Base-by-base conservation (phyloP, 371 early-diverging fungal species). In the Nematocida sp. region DNA sequence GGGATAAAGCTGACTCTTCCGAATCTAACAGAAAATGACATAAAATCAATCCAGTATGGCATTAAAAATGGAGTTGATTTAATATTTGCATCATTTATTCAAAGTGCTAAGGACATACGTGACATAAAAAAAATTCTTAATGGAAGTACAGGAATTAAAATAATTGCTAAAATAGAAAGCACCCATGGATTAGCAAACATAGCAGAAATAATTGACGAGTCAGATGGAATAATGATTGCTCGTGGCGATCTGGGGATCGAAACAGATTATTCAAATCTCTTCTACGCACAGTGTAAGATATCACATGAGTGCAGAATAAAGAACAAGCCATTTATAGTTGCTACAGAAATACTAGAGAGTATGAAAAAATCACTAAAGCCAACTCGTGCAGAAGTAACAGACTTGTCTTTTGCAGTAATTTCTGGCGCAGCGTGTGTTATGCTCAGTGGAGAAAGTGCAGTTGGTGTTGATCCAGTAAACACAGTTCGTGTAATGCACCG, bases 161-260 rank as follows among this genome's bases (percentile, higher is more conserved):
- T 86, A 20, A 61, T 85, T 72, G 82, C 86, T 3, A 91, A 91
- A 80, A 90, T 91, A 72, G 98, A 98, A 89, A 93, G 92, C 82
- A 91, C 92, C 82, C 92, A 94, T 88, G 98, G 94, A 58, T 91
- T 96, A 33, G 89, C 91, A 82, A 97, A 98, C 89, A 93, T 98
- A 90, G 93, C 94, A 84, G 95, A 94, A 84, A 97, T 98, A 83
- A 88, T 95, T 50, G 87, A 84, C 47, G 95, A 90, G 62, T 91
- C 95, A 9, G 98, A 98, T 89, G 97, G 96, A 76, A 90, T 98
- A 78, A 96, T 98, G 97, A 92, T 97, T 71, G 98, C 98, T 47
- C 92, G 98, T 85, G 98, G 98, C 69, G 86, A 98, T 89, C 89
- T 98, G 83, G 96, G 96, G 72, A 94, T 94, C 73, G 97, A 96